Evolutionary conservation across 768 basidiomycete genomes (phyloP), one percentile per base, ranked within the genome.

Genomic region (Tulasnella sp.): DNA sequence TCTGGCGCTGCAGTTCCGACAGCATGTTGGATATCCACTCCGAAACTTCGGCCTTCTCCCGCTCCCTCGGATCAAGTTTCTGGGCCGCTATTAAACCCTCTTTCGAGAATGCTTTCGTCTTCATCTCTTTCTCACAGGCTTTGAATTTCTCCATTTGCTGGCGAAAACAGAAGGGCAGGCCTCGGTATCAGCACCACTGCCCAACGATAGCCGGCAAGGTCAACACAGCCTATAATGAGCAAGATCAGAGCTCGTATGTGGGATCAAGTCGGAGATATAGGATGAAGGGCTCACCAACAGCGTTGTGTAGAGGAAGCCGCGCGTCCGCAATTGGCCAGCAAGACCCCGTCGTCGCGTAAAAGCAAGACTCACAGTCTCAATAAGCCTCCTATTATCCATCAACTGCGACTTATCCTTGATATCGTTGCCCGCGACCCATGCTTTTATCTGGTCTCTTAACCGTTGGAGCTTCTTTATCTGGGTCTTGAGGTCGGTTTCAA

Each of bases 61-160:
- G 96, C 79, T 97, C 96, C 84, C 95, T 96, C 77, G 98, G 98
- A 86, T 99, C 98, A 34, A 99, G 91, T 83, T 94, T 96, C 48
- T 95, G 90, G 16, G 96, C 95, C 80, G 96, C 95, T 80, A 93
- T 98, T 58, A 99, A 89, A 58, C 98, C 98, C 86, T 99, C 98
- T 84, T 99, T 99, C 27, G 97, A 98, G 86, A 99, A 99, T 0
- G 98, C 98, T 86, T 99, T 99, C 80, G 98, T 99, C 90, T 99
- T 99, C 97, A 99, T 99, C 87, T 99, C 98, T 88, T 99, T 99
- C 88, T 99, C 98, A 87, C 97, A 96, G 34, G 97, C 97, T 84
- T 99, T 99, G 91, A 99, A 99, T 85, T 96, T 97, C 88, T 99
- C 98, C 98, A 99, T 99, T 99, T 99, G 98, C 98, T 99, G 86